Evolutionary conservation across 2,329 filamentous ascomycete genomes (phyloP), one percentile per base, ranked within the genome.

Genomic region (Talaromyces sp.): DNA sequence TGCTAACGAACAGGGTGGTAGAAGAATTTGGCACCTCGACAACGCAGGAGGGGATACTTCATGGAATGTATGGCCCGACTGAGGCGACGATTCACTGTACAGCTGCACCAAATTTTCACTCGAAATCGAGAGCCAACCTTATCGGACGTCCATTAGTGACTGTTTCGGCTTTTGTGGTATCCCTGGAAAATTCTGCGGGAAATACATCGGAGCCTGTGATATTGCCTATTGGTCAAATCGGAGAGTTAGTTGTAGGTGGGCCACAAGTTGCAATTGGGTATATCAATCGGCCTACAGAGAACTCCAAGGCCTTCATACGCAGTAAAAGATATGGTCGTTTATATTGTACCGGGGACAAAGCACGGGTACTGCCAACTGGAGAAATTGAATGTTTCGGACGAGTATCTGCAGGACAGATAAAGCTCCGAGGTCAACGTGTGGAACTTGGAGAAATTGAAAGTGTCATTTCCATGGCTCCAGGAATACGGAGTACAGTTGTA

Each of bases 41-140:
- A 0, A 71, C 71, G 0, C 76, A 76, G 7, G 72, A 79, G 1
- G 88, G 89, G 67, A 87, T 96, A 48, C 81, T 97, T 0, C 93
- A 91, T 84, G 93, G 88, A 37, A 96, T 96, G 92, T 97, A 97
- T 71, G 93, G 93, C 0, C 93, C 93, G 1, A 97, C 93, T 0
- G 93, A 97, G 77, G 91, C 91, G 7, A 87, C 92, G 0, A 96
- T 97, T 63, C 93, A 97, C 72, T 97, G 91, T 72, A 96, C 91
- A 0, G 76, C 95, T 4, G 88, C 91, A 66, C 79, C 87, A 0
- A 77, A 80, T 0, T 88, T 96, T 68, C 71, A 77, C 5, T 79
- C 81, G 4, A 73, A 75, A 21, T 84, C 84, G 7, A 81, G 84
- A 2, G 84, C 87, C 5, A 83, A 85, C 3, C 89, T 86, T 56